Evolutionary conservation across 805 yeast species (phyloP), one percentile per base, ranked within the genome.

Genomic region (Grigorovia transvaalensis): DNA sequence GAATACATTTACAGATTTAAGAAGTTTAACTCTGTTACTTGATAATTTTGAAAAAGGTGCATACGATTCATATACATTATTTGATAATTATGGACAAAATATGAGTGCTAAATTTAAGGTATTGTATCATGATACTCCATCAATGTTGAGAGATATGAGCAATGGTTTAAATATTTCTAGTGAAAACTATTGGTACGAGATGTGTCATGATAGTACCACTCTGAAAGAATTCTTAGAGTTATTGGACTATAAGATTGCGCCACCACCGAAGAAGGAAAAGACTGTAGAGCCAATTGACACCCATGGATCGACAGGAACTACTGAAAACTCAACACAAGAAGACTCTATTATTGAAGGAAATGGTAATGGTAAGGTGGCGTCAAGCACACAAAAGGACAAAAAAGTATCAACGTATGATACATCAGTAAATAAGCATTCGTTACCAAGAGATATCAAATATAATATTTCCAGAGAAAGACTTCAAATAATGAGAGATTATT

Each of bases 141-240:
- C 57, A 4, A 44, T 59, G 49, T 44, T 60, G 30, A 54, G 57
- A 29, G 60, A 59, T 50, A 50, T 51, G 5, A 44, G 40, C 5
- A 54, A 47, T 12, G 56, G 52, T 17, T 50, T 47, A 13, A 42
- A 47, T 29, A 47, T 47, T 5, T 18, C 43, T 4, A 48, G 51
- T 4, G 54, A 55, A 44, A 53, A 46, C 9, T 60, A 60, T 49
- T 62, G 66, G 66, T 59, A 57, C 50, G 63, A 62, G 51, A 51
- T 62, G 48, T 59, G 62, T 30, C 55, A 59, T 48, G 56, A 62
- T 51, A 20, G 52, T n/a, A 51, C 51, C 13, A 52, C 61, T 8
- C 43, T 62, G 27, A 49, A 53, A 29, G 51, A 58, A 15, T 60
- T 62, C n/a, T 29, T 60, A 1, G 54, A 49, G 13, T 47, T 59